These are phyloP conservation scores for Limnanthes douglasii DNA, from an alignment of 345 rosid genomes.

Conservation along the genomic window DNA sequence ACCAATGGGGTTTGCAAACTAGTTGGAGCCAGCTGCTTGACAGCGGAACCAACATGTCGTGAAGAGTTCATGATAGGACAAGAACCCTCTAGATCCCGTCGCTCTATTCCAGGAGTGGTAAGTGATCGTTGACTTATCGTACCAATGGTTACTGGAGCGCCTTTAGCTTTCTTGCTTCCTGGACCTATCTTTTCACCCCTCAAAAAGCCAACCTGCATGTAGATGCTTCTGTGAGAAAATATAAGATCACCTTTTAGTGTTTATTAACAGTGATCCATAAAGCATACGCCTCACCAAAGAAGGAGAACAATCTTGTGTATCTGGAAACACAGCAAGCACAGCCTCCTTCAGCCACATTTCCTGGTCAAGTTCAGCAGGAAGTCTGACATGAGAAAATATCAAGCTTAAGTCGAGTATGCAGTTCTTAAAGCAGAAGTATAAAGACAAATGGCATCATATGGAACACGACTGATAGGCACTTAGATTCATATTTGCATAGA, in stretches of 20 bases:
- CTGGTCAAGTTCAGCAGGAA: constrained; percentile 36
- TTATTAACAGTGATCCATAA: constrained; percentile 2
- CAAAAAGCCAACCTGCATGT: constrained; percentile 50
- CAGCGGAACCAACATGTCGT: constrained; percentile 52
- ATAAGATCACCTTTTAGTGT: constrained; percentile 3
- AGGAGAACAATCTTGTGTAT: constrained; percentile 74
- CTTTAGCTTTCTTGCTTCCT: constrained; percentile 30
- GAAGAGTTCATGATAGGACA: constrained; percentile 27
- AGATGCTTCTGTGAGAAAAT: constrained; percentile 10
- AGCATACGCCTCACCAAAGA: constrained; percentile 46
- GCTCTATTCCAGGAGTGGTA: constrained; percentile 25
- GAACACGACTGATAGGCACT: constrained; percentile 3
- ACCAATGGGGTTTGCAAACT: constrained; percentile 35
- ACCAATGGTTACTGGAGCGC: constrained; percentile 15
- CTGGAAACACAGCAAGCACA: constrained; percentile 66
- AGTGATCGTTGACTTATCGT: constrained; percentile 37
- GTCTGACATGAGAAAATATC: constrained; percentile 17
- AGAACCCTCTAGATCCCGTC: constrained; percentile 28
- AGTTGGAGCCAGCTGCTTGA: constrained; percentile 56
- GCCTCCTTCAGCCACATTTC: constrained; percentile 80
- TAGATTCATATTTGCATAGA: neutral
- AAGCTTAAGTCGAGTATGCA: constrained; percentile 10
- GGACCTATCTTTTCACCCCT: constrained; percentile 36
- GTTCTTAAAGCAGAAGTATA: neutral
- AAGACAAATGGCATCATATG: constrained; percentile 1